A percentile compares a stretch with the other conserved stretches of the same genome.
phyloP scores from a whole-genome alignment of 768 basidiomycete genomes.

The Agrocybe praecox region DNA sequence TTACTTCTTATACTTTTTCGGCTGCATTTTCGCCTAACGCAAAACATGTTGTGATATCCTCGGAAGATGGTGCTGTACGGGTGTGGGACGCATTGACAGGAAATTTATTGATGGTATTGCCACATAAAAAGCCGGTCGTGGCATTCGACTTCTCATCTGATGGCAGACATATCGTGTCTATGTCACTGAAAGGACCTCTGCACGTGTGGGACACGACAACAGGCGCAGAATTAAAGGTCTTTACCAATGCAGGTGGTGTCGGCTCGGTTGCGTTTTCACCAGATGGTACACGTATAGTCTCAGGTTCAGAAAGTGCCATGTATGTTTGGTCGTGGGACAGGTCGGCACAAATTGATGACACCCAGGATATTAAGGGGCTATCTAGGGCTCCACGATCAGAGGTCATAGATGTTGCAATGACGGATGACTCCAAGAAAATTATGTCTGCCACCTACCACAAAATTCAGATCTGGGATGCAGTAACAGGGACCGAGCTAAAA shows the following conservation, averaged over 20 bases:
- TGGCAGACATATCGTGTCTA: slow-evolving; percentile 16
- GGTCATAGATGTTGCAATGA: not conserved
- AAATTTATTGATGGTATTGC: not conserved
- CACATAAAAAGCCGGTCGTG: not conserved
- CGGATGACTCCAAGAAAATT: not conserved
- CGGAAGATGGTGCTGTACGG: not conserved
- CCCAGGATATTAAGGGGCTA: too few species aligned
- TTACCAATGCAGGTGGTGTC: not conserved
- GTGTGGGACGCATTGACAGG: not conserved
- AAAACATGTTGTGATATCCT: not conserved
- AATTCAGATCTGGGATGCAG: too few species aligned
- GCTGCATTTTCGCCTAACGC: slow-evolving; percentile 5
- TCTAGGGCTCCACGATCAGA: not conserved
- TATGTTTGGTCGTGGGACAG: too few species aligned
- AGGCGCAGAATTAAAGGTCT: not conserved
- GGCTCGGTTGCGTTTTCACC: not conserved
- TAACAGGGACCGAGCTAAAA: too few species aligned
- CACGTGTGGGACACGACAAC: slow-evolving; percentile 18
- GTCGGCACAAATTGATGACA: too few species aligned
- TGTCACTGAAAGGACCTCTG: slow-evolving; percentile 8
- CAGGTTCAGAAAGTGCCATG: not conserved
- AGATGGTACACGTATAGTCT: slow-evolving; percentile 3
- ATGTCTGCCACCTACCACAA: not conserved
- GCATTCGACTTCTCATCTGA: slow-evolving; percentile 18
- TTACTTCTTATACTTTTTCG: not conserved